Percentiles rank a stretch among this genome's conserved stretches.
phyloP scores from a whole-genome alignment of 306 rosid genomes.

The Rosa lucieae region DNA sequence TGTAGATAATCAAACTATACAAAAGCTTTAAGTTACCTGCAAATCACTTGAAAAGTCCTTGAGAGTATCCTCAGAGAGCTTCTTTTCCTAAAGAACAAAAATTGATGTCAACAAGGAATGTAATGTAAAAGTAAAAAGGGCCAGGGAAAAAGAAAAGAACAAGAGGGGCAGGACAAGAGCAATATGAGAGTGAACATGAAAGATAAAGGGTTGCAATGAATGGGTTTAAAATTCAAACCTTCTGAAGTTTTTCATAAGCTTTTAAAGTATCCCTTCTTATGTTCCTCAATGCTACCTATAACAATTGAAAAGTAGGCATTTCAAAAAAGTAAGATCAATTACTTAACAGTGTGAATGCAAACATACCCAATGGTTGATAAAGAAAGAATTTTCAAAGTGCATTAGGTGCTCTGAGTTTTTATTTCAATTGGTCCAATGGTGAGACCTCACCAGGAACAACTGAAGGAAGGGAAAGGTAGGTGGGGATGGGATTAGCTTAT shows the following conservation, averaged over 20 bases:
- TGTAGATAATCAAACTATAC: background rate
- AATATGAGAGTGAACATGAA: conserved; percentile 12
- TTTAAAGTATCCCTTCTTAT: conserved; percentile 95
- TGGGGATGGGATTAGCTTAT: background rate
- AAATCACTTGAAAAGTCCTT: conserved; percentile 85
- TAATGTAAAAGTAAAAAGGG: conserved; percentile 17
- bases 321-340: conserved; percentile 27
- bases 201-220: conserved; percentile 14
- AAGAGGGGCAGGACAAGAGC: background rate
- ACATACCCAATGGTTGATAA: background rate
- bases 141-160: background rate
- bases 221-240: conserved; percentile 56
- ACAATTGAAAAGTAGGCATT: conserved; percentile 18
- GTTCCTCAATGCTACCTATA: conserved; percentile 89
- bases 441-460: background rate
- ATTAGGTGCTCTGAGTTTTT: background rate
- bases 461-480: background rate
- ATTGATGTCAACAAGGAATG: conserved; percentile 14
- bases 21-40: conserved; percentile 62
- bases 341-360: background rate
- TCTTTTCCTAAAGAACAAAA: conserved; percentile 62
- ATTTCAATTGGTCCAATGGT: background rate
- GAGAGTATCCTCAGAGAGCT: conserved; percentile 83
- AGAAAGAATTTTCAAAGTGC: background rate
- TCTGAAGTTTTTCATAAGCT: conserved; percentile 93